Percentiles rank a stretch among this genome's conserved stretches.
Evolutionary conservation across 163 green algal genomes (phyloP).

Genomic region (Scenedesmus sp.): DNA sequence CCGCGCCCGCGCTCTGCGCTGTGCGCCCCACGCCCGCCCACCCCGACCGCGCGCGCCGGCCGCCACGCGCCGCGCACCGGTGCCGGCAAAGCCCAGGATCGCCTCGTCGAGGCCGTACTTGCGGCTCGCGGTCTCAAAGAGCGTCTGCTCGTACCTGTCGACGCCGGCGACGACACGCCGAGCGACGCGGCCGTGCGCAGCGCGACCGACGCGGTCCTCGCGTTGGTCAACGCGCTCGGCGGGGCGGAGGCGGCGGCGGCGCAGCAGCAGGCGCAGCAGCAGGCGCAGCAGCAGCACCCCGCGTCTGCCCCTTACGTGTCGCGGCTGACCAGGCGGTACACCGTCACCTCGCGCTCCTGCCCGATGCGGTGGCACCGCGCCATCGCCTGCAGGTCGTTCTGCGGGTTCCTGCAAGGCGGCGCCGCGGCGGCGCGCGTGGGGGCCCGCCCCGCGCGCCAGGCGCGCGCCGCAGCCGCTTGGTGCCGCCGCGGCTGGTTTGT

Average conservation of each 20-base stretch:
- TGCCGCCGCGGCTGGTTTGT: background rate
- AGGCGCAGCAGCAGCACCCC: too few relatives aligned
- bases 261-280: too few relatives aligned
- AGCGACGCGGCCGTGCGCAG: too few relatives aligned
- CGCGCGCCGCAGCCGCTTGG: background rate
- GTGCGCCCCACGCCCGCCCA: background rate
- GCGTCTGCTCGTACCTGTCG: conserved; percentile 92
- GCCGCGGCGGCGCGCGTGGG: too few relatives aligned
- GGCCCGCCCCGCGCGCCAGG: too few relatives aligned
- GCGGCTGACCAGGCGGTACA: conserved; percentile 32
- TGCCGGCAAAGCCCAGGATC: conserved; percentile 78
- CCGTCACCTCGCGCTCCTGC: conserved; percentile 76
- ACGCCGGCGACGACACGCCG: too few relatives aligned
- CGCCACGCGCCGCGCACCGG: conserved; percentile 22
- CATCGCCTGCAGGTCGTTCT: conserved; percentile 86
- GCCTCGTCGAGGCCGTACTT: conserved; percentile 97
- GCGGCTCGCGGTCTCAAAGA: conserved; percentile 80
- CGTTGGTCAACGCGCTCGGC: too few relatives aligned
- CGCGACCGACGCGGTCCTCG: too few relatives aligned
- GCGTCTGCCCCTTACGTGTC: conserved; percentile 96
- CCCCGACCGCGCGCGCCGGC: too few relatives aligned
- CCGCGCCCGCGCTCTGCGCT: background rate
- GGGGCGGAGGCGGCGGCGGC: too few relatives aligned
- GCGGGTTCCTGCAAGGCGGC: conserved; percentile 24
- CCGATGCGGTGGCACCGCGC: conserved; percentile 96